A percentile compares a stretch with the other conserved stretches of the same genome.
Conservation (phyloP, 257 asterid species). For the Plectranthus barbatus region DNA sequence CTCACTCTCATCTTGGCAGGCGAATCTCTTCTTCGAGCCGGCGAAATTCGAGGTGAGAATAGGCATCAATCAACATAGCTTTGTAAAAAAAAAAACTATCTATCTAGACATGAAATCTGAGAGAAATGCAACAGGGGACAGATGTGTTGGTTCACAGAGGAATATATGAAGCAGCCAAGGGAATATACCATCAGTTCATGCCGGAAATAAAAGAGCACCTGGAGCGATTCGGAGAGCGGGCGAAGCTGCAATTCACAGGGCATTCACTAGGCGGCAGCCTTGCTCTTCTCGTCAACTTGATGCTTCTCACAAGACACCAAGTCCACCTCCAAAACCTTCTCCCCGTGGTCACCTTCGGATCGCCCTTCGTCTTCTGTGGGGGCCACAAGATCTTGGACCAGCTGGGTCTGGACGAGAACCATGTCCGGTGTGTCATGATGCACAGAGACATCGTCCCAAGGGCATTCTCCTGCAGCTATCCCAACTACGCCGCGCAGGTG, state of each 20-base stretch:
- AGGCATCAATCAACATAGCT: too few species aligned
- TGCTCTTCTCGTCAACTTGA: conserved; percentile 68
- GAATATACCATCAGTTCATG: conserved; percentile 73
- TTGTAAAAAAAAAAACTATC: too few species aligned
- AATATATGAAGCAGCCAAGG: conserved; percentile 93
- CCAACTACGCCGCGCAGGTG: conserved; percentile 56
- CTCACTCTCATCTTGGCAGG: conserved; percentile 85
- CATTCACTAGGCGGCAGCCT: conserved; percentile 98
- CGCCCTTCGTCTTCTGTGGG: conserved; percentile 81
- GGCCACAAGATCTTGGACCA: conserved; percentile 56
- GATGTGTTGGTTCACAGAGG: conserved; percentile 81
- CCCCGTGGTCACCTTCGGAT: conserved; percentile 84
- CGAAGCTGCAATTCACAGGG: conserved; percentile 78
- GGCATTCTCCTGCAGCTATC: conserved; percentile 86
- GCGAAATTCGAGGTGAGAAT: conserved; percentile 61
- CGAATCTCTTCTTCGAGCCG: conserved; percentile 87
- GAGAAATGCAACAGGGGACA: conserved; percentile 58
- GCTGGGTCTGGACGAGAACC: conserved; percentile 60
- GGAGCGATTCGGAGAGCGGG: conserved; percentile 47
- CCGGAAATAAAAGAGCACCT: conserved; percentile 64
- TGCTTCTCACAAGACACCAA: conserved; percentile 57
- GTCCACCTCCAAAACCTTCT: conserved; percentile 39
- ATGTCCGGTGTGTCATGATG: conserved; percentile 73
- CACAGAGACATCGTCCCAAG: conserved; percentile 90
- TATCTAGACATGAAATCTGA: too few species aligned